A percentile compares a stretch with the other conserved stretches of the same genome.
Evolutionary conservation across 2,329 filamentous ascomycete genomes (phyloP).

Genomic region (Colletotrichum australisinense): DNA sequence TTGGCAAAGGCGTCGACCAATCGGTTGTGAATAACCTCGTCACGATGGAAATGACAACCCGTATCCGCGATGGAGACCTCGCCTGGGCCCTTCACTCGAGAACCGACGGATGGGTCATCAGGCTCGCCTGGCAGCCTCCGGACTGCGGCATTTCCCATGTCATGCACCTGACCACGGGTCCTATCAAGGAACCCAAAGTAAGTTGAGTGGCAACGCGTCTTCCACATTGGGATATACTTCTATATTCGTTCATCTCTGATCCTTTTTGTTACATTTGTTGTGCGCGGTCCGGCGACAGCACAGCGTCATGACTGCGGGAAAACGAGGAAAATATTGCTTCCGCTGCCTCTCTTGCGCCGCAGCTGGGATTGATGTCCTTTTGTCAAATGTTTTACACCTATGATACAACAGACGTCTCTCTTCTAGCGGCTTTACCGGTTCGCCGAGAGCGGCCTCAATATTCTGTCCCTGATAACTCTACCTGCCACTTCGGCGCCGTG

Average conservation of each 20-base stretch:
- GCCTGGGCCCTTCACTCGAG: constrained; percentile 1
- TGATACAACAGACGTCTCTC: constrained; percentile 36
- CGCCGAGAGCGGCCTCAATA: constrained; percentile 63
- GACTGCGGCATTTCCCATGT: constrained; percentile 25
- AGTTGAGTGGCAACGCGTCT: not conserved
- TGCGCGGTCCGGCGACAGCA: not conserved
- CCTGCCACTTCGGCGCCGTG: constrained; percentile 83
- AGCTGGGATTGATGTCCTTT: constrained; percentile 26
- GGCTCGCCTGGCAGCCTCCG: constrained; percentile 33
- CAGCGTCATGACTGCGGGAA: not conserved
- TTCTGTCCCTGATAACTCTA: constrained; percentile 79
- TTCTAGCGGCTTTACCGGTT: constrained; percentile 24
- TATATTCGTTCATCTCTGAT: not conserved
- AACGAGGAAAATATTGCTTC: not conserved
- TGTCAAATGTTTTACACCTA: constrained; percentile 37
- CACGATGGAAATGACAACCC: constrained; percentile 24
- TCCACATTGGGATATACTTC: not conserved
- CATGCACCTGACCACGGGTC: constrained; percentile 33
- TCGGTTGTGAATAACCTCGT: constrained; percentile 21
- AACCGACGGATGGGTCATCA: constrained; percentile 23
- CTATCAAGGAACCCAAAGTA: not conserved
- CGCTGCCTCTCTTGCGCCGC: not conserved
- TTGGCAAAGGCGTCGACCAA: constrained; percentile 10
- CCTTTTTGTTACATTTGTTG: not conserved
- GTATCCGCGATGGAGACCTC: constrained; percentile 2